These are phyloP conservation scores for Paramecium tetraurelia DNA, from an alignment of 73 alveolate species.

Conservation along the genomic window DNA sequence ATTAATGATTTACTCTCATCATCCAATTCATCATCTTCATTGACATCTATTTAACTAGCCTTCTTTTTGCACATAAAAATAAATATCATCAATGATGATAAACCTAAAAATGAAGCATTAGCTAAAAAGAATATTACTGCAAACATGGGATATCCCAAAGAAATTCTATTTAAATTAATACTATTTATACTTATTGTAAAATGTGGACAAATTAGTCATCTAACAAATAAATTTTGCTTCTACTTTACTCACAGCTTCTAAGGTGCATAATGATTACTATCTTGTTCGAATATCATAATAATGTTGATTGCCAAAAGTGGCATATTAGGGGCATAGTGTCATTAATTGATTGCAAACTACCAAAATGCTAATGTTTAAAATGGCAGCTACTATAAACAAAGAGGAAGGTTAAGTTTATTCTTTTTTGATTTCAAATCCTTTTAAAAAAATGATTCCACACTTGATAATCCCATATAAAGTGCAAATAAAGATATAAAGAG, in stretches of 20 bases:
- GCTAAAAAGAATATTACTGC: slow-evolving; percentile 61
- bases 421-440: slow-evolving; percentile 66
- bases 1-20: slow-evolving; percentile 8
- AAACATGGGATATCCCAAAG: slow-evolving; percentile 55
- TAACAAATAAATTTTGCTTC: slow-evolving; percentile 44
- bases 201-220: slow-evolving; percentile 58
- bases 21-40: slow-evolving; percentile 1
- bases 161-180: slow-evolving; percentile 16
- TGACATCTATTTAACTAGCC: slow-evolving; percentile 47
- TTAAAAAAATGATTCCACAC: slow-evolving; percentile 68
- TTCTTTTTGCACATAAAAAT: slow-evolving; percentile 33
- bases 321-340: slow-evolving; percentile 74
- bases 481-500: slow-evolving; percentile 66
- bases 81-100: background rate
- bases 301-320: slow-evolving; percentile 74
- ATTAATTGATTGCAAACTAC: slow-evolving; percentile 70
- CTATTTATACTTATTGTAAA: slow-evolving; percentile 41
- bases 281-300: slow-evolving; percentile 37
- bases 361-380: slow-evolving; percentile 63
- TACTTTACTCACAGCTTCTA: slow-evolving; percentile 24
- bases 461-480: slow-evolving; percentile 74
- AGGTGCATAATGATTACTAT: slow-evolving; percentile 29
- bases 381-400: slow-evolving; percentile 64
- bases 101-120: slow-evolving; percentile 38
- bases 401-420: slow-evolving; percentile 74